Conservation (phyloP, 202 grass and related monocot genomes). For the Setaria italica region DNA sequence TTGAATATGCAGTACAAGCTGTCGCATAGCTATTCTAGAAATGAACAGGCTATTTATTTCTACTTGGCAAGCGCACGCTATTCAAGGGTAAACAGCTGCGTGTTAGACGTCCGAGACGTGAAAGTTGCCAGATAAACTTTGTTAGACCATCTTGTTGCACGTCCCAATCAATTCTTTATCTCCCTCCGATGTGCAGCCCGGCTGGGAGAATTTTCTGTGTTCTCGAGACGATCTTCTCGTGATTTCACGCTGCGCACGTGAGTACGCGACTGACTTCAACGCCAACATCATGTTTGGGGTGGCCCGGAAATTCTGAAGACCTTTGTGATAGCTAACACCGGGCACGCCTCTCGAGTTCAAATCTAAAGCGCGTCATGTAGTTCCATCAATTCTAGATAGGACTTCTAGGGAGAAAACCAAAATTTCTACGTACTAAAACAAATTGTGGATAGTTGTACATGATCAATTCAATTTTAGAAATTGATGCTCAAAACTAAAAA, state of each 20-base stretch:
- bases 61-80: no score
- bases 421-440: no score
- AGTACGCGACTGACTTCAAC: not conserved
- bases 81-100: no score
- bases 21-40: no score
- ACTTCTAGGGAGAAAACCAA: no score
- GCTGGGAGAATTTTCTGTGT: not conserved
- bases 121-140: no score
- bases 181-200: not conserved
- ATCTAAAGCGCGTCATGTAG: not conserved
- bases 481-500: no score
- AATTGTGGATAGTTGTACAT: no score
- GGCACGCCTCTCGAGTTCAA: not conserved
- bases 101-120: no score
- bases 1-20: no score
- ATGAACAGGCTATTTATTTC: no score
- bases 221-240: not conserved
- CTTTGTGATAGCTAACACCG: not conserved
- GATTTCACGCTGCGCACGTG: constrained; percentile 3
- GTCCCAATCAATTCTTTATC: not conserved
- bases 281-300: not conserved
- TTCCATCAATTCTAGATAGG: not conserved
- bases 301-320: not conserved
- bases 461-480: no score
- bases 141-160: not conserved